Conservation (phyloP, 192 early-diverging fungal genomes). For the Podochytrium sp. region DNA sequence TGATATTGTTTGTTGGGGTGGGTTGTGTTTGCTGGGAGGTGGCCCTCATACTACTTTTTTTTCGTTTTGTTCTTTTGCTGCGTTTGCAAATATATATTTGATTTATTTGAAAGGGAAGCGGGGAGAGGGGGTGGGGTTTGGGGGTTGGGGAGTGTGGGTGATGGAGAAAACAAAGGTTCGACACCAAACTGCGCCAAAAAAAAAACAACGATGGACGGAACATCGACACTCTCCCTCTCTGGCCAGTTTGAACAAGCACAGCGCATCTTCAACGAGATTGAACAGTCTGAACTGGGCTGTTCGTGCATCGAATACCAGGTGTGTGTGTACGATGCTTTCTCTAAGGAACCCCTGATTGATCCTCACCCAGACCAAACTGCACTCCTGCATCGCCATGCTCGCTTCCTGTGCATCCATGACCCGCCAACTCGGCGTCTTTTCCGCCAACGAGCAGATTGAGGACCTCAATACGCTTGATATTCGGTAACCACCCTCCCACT, state of each 20-base stretch:
- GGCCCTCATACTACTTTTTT: too few species aligned
- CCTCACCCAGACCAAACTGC: background rate
- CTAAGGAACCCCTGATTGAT: background rate
- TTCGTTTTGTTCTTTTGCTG: too few species aligned
- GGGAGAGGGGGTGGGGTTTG: too few species aligned
- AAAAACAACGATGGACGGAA: too few species aligned
- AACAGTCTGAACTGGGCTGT: background rate
- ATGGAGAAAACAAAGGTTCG: too few species aligned
- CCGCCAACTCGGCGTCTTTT: constrained; percentile 73
- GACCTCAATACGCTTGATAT: constrained; percentile 86
- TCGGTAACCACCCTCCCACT: constrained; percentile 37
- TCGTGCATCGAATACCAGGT: constrained; percentile 23
- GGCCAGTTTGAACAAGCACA: constrained; percentile 24
- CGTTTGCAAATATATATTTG: too few species aligned
- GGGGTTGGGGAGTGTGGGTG: too few species aligned
- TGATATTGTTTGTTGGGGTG: too few species aligned
- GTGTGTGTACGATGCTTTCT: background rate
- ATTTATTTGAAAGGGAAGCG: too few species aligned
- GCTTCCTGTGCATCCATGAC: constrained; percentile 49
- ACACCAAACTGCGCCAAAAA: too few species aligned
- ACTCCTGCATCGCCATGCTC: background rate
- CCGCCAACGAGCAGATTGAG: constrained; percentile 84
- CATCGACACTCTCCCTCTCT: too few species aligned
- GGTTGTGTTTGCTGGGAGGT: too few species aligned
- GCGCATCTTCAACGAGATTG: constrained; percentile 3